A percentile compares a stretch with the other conserved stretches of the same genome.
These are phyloP conservation scores for barrel medic (Medicago truncatula) DNA, from an alignment of 306 rosid genomes.

Conservation along the genomic window DNA sequence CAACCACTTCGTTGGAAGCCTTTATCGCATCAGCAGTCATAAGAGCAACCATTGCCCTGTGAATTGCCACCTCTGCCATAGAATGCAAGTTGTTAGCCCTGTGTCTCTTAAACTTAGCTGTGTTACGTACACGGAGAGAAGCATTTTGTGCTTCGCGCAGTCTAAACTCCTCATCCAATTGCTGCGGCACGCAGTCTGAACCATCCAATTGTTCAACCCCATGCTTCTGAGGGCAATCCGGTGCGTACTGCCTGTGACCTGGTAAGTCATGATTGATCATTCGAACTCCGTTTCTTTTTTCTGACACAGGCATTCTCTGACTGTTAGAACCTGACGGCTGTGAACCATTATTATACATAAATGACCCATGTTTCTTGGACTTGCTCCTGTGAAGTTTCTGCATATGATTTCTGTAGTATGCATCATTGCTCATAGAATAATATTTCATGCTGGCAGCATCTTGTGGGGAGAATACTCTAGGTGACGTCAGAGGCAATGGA, in stretches of 20 bases:
- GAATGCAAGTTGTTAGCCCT: slow-evolving; percentile 69
- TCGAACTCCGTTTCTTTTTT: slow-evolving; percentile 58
- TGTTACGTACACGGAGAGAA: slow-evolving; percentile 65
- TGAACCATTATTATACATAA: slow-evolving; percentile 50
- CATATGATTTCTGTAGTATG: slow-evolving; percentile 58
- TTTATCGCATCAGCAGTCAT: slow-evolving; percentile 91
- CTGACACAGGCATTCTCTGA: slow-evolving; percentile 51
- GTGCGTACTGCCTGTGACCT: slow-evolving; percentile 51
- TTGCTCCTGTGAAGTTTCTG: slow-evolving; percentile 60
- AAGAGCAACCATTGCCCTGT: slow-evolving; percentile 84
- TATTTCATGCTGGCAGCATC: slow-evolving; percentile 58
- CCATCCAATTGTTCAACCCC: slow-evolving; percentile 62
- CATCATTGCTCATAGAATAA: slow-evolving; percentile 53
- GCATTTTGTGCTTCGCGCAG: slow-evolving; percentile 67
- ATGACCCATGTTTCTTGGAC: slow-evolving; percentile 60
- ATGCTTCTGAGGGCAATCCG: slow-evolving; percentile 57
- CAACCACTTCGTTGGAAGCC: slow-evolving; percentile 54
- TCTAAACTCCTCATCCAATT: slow-evolving; percentile 58
- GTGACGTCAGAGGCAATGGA: slow-evolving; percentile 63
- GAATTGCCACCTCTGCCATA: slow-evolving; percentile 86
- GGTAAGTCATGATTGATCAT: slow-evolving; percentile 51
- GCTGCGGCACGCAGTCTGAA: slow-evolving; percentile 41
- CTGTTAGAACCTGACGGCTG: slow-evolving; percentile 43
- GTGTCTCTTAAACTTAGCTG: slow-evolving; percentile 74
- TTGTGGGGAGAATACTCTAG: slow-evolving; percentile 68